Evolutionary conservation across 2,329 filamentous ascomycete species (phyloP).

Genomic region (Nigrospora osmanthi): DNA sequence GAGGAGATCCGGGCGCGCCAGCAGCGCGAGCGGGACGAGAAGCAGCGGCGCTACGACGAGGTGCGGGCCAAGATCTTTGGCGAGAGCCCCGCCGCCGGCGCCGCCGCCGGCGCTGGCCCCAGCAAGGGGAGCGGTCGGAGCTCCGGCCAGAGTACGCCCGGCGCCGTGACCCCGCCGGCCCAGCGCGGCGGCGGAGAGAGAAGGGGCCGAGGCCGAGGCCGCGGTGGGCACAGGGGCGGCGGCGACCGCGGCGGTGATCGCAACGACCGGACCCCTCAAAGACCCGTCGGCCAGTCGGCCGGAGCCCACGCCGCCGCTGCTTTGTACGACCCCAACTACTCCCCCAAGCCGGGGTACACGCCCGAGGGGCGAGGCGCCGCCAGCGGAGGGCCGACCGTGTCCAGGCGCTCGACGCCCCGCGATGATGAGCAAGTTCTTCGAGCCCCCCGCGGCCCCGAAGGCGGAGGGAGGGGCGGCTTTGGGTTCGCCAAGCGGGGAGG

Average conservation of each 20-base stretch:
- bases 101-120: conserved; percentile 26
- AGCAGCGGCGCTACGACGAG: conserved; percentile 84
- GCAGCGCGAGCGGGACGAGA: conserved; percentile 76
- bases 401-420: conserved; percentile 39
- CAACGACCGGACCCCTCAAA: conserved; percentile 16
- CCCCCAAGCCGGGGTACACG: conserved; percentile 52
- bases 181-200: conserved; percentile 32
- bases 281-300: conserved; percentile 21
- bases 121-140: conserved; percentile 3
- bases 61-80: conserved; percentile 83
- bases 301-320: conserved; percentile 39
- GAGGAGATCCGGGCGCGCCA: conserved; percentile 75
- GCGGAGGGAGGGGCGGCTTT: conserved; percentile 68
- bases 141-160: conserved; percentile 55
- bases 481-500: conserved; percentile 63
- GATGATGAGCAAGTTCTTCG: conserved; percentile 59
- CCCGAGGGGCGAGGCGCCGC: conserved; percentile 34
- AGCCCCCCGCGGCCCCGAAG: conserved; percentile 70
- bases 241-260: conserved; percentile 17
- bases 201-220: conserved; percentile 39
- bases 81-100: conserved; percentile 23
- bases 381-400: conserved; percentile 22
- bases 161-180: conserved; percentile 51
- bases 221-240: conserved; percentile 32
- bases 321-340: conserved; percentile 71